A percentile compares a stretch with the other conserved stretches of the same genome.
These are phyloP conservation scores for Lodderomyces pseudojiufengensis DNA, from an alignment of 1,139 yeast species.

Conservation along the genomic window DNA sequence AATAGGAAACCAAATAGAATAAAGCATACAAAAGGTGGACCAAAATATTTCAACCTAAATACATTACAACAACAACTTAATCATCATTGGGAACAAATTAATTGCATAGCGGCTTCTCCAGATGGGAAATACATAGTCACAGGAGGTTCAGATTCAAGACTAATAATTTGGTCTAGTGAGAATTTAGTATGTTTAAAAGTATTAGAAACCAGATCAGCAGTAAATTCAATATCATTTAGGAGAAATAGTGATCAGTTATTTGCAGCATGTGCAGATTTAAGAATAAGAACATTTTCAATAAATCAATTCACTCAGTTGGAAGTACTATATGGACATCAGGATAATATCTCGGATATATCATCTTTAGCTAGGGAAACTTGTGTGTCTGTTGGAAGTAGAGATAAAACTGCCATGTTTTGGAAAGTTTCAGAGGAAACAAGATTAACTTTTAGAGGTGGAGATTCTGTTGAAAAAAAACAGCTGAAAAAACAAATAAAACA, in stretches of 20 bases:
- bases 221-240: constrained; percentile 72
- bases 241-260: constrained; percentile 79
- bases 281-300: constrained; percentile 81
- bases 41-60: constrained; percentile 32
- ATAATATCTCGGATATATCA: constrained; percentile 73
- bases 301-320: constrained; percentile 88
- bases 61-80: constrained; percentile 39
- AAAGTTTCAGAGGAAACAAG: constrained; percentile 93
- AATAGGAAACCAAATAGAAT: constrained; percentile 55
- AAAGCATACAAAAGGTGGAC: constrained; percentile 65
- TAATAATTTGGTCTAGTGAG: constrained; percentile 84
- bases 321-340: constrained; percentile 93
- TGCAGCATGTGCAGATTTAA: constrained; percentile 90
- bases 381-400: constrained; percentile 93
- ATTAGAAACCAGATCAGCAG: constrained; percentile 71
- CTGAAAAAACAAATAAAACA: constrained; percentile 29
- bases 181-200: constrained; percentile 71
- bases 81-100: constrained; percentile 75
- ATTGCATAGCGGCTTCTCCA: constrained; percentile 78
- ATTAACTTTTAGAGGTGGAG: constrained; percentile 91
- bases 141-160: constrained; percentile 79
- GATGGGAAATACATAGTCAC: constrained; percentile 88
- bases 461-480: constrained; percentile 41
- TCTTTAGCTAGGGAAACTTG: constrained; percentile 85
- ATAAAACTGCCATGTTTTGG: constrained; percentile 94